phyloP scores from a whole-genome alignment of 2,329 filamentous ascomycete species.

The Aureobasidium lini region DNA sequence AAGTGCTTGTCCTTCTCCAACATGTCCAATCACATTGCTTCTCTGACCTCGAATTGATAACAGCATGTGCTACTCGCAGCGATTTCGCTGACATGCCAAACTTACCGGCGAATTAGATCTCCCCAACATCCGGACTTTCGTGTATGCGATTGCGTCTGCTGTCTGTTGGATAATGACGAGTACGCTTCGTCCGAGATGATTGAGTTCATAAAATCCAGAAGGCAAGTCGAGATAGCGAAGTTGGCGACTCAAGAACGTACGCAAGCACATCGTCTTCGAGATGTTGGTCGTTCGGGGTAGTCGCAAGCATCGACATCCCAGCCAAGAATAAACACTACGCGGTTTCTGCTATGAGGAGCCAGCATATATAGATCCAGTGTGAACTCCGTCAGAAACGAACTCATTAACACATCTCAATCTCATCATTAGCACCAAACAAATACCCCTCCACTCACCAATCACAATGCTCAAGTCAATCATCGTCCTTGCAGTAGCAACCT shows the following conservation, averaged over 20 bases:
- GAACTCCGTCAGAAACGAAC: no score
- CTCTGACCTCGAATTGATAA: background rate
- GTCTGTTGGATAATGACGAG: background rate
- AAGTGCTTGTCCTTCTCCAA: background rate
- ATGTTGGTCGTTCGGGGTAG: background rate
- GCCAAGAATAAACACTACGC: background rate
- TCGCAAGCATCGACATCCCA: background rate
- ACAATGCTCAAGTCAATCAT: background rate
- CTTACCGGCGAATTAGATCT: background rate
- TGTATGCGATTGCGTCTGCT: background rate
- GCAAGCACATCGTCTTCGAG: background rate
- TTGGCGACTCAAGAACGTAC: background rate
- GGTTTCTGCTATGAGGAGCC: no score
- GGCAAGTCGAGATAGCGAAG: background rate
- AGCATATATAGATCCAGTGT: background rate
- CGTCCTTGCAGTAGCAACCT: background rate
- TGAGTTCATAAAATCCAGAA: background rate
- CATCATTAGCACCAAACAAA: background rate
- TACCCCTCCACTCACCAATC: background rate
- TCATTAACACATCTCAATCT: background rate
- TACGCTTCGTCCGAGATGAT: background rate
- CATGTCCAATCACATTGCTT: background rate
- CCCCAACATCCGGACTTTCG: background rate
- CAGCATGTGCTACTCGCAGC: background rate
- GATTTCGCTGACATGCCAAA: background rate